Evolutionary conservation across 2,329 filamentous ascomycete genomes (phyloP), one percentile per base, ranked within the genome.

Genomic region (Hymenotorrendiella dingleyae): DNA sequence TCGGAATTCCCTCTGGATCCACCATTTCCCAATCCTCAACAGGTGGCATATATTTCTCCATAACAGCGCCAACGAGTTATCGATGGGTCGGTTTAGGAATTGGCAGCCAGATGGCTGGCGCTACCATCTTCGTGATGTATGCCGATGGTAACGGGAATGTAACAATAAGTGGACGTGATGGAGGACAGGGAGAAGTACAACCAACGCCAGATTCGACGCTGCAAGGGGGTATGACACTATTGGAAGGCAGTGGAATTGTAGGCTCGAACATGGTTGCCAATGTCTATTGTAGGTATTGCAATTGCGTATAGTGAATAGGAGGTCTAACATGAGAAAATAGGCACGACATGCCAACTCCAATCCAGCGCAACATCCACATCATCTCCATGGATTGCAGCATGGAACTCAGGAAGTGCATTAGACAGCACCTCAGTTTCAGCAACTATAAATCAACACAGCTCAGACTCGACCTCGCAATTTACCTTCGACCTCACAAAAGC

Each of bases 121-220:
- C 76, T 4, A 76, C 74, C 53, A 80, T 81, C 41, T 79, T 81
- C 56, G 61, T 80, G 21, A 67, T 79, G 23, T 81, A 81, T 55
- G 67, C 72, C 4, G 67, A 70, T 28, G 64, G 67, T 19, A 62
- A 58, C 27, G 71, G 73, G 7, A 69, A 65, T 42, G 72, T 81
- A 8, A 81, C 78, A 0, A 52, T 81, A 4, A 80, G 76, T 4
- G 71, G 73, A 6, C 63, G 76, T 20, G 50, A 64, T 14, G 68
- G 67, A 3, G 64, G 52, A 11, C 37, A 36, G 4, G 72, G 73
- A 7, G 60, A 76, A 41, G 52, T 52, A 1, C 53, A 65, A 51
- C 76, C 76, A 0, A 46, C 57, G 7, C 58, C 67, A 36, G 68
- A 74, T 53, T 57, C 58, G 9, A 65, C 65, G 9, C 49, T 79